Percentiles rank a stretch among this genome's conserved stretches.
Conservation (phyloP, 352 stramenopile species). For the Phytophthora multivora region DNA sequence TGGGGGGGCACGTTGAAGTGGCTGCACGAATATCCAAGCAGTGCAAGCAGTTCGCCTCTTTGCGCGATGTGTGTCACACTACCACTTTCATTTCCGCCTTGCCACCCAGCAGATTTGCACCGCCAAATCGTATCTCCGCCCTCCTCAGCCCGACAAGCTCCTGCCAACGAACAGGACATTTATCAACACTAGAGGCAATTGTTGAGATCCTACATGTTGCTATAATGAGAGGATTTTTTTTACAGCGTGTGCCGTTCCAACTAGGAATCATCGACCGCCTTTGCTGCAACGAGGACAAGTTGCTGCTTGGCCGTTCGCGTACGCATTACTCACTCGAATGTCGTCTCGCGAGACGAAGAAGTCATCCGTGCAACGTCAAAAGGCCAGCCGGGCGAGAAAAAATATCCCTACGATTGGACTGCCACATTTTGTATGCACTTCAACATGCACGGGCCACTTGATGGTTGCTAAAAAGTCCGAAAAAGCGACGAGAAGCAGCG, state of each 20-base stretch:
- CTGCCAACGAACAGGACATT: background rate
- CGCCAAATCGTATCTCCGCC: conserved; percentile 10
- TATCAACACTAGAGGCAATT: too few relatives aligned
- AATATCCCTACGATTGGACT: conserved; percentile 32
- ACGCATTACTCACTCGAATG: conserved; percentile 28
- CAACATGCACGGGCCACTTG: conserved; percentile 27
- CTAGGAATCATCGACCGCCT: background rate
- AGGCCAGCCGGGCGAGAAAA: conserved; percentile 19
- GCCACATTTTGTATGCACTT: conserved; percentile 21
- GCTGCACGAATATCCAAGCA: conserved; percentile 7
- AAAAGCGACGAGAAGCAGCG: conserved; percentile 11
- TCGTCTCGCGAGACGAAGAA: conserved; percentile 10
- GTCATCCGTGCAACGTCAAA: conserved; percentile 26
- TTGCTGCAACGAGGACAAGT: conserved; percentile 8
- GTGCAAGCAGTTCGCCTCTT: conserved; percentile 1
- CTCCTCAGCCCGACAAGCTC: conserved; percentile 6
- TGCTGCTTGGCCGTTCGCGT: conserved; percentile 29
- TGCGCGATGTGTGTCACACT: conserved; percentile 10
- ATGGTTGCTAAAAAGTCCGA: conserved; percentile 19
- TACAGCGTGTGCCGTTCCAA: conserved; percentile 12
- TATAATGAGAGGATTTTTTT: conserved; percentile 2
- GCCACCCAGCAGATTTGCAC: conserved; percentile 14
- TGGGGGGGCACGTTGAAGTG: conserved; percentile 19
- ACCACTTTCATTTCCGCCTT: background rate
- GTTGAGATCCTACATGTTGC: too few relatives aligned